These are phyloP conservation scores for Dryas alaskensis DNA, from an alignment of 306 rosid genomes.

Conservation along the genomic window DNA sequence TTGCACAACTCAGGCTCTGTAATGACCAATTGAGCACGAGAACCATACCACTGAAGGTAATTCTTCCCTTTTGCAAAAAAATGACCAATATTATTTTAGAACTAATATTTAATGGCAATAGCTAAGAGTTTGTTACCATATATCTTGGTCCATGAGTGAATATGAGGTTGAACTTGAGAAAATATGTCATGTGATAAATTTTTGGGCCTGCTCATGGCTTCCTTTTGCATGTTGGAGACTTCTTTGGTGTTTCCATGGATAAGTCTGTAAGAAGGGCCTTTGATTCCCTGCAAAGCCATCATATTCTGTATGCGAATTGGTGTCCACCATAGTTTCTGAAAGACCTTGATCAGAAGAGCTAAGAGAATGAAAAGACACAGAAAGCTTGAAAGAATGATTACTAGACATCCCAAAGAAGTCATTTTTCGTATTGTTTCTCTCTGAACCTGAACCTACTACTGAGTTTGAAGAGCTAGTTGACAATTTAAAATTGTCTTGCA, in stretches of 20 bases:
- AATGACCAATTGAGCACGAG: constrained; percentile 19
- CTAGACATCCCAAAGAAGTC: neutral
- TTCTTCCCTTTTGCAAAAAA: constrained; percentile 23
- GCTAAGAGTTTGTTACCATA: neutral
- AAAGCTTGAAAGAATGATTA: neutral
- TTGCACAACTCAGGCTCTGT: constrained; percentile 31
- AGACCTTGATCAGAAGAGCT: neutral
- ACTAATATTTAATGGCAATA: neutral
- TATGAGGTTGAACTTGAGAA: constrained; percentile 11
- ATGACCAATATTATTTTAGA: neutral
- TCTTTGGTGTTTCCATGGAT: constrained; percentile 28
- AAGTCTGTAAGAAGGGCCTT: constrained; percentile 34
- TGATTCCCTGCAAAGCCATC: constrained; percentile 30
- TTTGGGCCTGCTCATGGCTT: constrained; percentile 17
- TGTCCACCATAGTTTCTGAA: constrained; percentile 31
- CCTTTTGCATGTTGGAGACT: constrained; percentile 15
- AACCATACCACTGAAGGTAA: constrained; percentile 34
- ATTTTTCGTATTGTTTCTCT: neutral
- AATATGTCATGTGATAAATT: constrained; percentile 22
- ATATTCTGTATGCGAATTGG: constrained; percentile 16
- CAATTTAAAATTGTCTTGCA: constrained; percentile 12
- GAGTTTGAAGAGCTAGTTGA: neutral
- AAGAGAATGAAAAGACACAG: neutral
- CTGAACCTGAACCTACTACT: neutral
- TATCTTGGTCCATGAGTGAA: constrained; percentile 4